Conservation (phyloP, 495 filamentous ascomycete genomes). For the Lasiosphaeria miniovina region DNA sequence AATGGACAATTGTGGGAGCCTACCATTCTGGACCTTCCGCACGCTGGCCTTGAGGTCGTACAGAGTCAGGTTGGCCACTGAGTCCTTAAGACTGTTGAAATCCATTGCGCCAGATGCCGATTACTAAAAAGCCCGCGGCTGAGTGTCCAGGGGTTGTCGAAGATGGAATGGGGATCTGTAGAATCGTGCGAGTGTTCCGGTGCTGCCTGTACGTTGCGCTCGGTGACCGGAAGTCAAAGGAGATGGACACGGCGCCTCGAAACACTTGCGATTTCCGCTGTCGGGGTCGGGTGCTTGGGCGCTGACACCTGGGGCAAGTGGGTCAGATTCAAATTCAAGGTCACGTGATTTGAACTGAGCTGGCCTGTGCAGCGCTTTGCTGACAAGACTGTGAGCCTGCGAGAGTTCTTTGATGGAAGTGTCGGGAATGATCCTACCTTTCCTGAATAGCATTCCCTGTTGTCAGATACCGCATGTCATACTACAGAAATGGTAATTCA, state of each 20-base stretch:
- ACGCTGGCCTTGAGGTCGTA: conserved; percentile 98
- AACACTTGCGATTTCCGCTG: conserved; percentile 26
- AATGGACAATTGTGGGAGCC: conserved; percentile 19
- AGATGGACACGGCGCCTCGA: conserved; percentile 3
- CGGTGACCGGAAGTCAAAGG: not conserved
- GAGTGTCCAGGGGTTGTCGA: not conserved
- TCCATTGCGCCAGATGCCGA: conserved; percentile 60
- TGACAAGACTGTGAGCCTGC: too few species aligned
- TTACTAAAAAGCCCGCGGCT: not conserved
- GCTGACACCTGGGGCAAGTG: not conserved
- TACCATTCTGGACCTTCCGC: conserved; percentile 98
- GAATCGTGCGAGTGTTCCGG: not conserved
- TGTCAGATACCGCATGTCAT: not conserved
- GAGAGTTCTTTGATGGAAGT: not conserved
- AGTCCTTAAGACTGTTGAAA: conserved; percentile 77
- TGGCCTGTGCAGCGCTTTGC: too few species aligned
- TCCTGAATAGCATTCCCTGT: not conserved
- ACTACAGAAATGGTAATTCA: not conserved
- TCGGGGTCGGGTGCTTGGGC: not conserved
- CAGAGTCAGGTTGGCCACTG: conserved; percentile 89
- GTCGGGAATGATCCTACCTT: not conserved
- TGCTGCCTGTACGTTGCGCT: not conserved
- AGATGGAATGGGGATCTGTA: not conserved
- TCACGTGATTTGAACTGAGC: not conserved
- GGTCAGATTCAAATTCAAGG: not conserved